Evolutionary conservation across 2,329 filamentous ascomycete genomes (phyloP).

Genomic region (Fusarium anthophilum): DNA sequence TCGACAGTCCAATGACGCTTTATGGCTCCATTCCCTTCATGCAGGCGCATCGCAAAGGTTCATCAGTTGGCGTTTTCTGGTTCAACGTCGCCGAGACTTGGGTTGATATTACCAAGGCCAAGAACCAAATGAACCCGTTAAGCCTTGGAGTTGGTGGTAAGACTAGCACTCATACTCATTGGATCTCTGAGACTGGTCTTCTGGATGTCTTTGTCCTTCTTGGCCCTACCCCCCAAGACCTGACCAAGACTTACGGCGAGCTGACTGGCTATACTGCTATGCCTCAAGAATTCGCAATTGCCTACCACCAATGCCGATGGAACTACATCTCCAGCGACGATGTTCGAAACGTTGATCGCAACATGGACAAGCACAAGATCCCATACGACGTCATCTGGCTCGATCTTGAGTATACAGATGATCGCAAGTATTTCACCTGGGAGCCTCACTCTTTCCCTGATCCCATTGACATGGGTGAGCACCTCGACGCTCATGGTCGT

Average conservation of each 20-base stretch:
- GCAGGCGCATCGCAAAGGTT: conserved; percentile 94
- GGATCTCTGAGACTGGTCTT: conserved; percentile 92
- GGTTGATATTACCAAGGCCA: conserved; percentile 91
- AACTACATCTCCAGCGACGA: conserved; percentile 98
- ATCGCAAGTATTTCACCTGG: conserved; percentile 98
- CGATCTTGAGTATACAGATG: conserved; percentile 96
- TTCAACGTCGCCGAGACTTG: conserved; percentile 97
- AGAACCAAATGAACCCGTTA: conserved; percentile 77
- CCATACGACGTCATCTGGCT: conserved; percentile 99
- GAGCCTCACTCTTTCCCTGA: conserved; percentile 88
- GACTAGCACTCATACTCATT: conserved; percentile 88
- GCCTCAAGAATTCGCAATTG: conserved; percentile 91
- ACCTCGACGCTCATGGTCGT: conserved; percentile 83
- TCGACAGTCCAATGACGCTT: conserved; percentile 97
- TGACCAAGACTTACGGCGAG: conserved; percentile 85
- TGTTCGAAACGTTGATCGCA: conserved; percentile 94
- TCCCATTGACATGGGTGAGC: conserved; percentile 86
- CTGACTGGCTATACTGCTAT: conserved; percentile 92
- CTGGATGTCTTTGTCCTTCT: conserved; percentile 96
- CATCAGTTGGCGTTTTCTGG: conserved; percentile 96
- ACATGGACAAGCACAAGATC: conserved; percentile 94
- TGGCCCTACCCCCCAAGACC: conserved; percentile 83
- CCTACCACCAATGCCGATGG: conserved; percentile 98
- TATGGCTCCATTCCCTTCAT: conserved; percentile 98
- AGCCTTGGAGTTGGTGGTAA: conserved; percentile 75